Evolutionary conservation across 2,329 filamentous ascomycete species (phyloP), one percentile per base, ranked within the genome.

Genomic region (Xylaria sp.): DNA sequence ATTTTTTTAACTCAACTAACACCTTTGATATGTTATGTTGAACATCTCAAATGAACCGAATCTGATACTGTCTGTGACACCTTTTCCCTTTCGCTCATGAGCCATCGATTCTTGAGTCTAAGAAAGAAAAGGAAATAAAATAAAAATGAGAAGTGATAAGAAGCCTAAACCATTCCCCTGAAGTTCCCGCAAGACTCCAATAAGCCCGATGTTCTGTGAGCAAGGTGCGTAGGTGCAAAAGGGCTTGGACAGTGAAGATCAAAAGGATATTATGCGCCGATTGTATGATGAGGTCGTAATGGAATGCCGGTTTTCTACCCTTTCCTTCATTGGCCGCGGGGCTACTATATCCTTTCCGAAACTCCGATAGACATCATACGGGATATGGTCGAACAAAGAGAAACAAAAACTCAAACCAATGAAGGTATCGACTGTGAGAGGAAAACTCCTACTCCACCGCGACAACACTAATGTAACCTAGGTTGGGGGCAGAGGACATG

Each of bases 301-400:
- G 57, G 54, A 68, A 58, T 70, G 62, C 64, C 64, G 64, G n/a
- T 48, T 70, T 56, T 69, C 59, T 62, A 59, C 48, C 48, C 46
- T 63, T 66, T 65, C 58, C 61, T 36, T 61, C 49, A 46, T 59
- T 60, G 71, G 75, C 75, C 75, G 75, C 75, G 75, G 74, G 73
- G 75, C 75, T 68, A 59, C 71, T 72, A 66, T 65, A 71, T 74
- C 73, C 70, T 74, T 74, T 75, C 72, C 74, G 57, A 74, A 77
- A 78, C 76, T 76, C 76, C 76, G 69, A 74, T 74, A 73, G 72
- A 63, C 73, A 77, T 75, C 69, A 65, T 73, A 76, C 68, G 70
- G 70, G 73, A 73, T 64, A 71, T 67, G 69, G 62, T 73, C 65
- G 68, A 73, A 63, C 43, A 70, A 65, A 71, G 63, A 58, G 71